A percentile compares a stretch with the other conserved stretches of the same genome.
Conservation (phyloP, 129 eudicot genomes). For the Erigeron canadensis region DNA sequence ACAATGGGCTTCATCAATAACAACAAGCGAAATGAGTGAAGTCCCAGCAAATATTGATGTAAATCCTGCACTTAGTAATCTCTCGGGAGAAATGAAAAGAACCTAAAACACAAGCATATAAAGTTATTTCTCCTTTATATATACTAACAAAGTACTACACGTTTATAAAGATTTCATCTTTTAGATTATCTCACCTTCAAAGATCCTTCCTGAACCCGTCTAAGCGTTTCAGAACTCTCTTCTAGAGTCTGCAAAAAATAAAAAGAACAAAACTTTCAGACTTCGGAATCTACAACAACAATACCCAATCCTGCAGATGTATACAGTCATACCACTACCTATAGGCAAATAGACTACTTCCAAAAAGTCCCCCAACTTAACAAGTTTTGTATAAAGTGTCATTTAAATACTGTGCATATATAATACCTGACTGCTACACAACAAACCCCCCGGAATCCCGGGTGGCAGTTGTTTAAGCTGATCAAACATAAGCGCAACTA, state of each 20-base stretch:
- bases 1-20: conserved; percentile 98
- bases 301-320: conserved; percentile 10
- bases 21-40: conserved; percentile 67
- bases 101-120: conserved; percentile 54
- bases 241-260: conserved; percentile 56
- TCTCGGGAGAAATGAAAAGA: conserved; percentile 93
- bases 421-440: conserved; percentile 82
- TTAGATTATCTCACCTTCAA: conserved; percentile 54
- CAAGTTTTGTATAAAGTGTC: too few relatives aligned
- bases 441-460: conserved; percentile 68
- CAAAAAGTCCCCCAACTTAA: too few relatives aligned
- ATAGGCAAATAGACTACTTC: not conserved
- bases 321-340: conserved; percentile 13
- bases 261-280: too few relatives aligned
- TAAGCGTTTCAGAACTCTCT: conserved; percentile 68
- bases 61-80: conserved; percentile 83
- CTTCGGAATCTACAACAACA: conserved; percentile 15
- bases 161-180: not conserved
- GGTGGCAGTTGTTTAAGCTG: conserved; percentile 84
- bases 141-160: not conserved
- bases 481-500: conserved; percentile 92
- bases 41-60: conserved; percentile 59
- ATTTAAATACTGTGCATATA: not conserved
- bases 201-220: conserved; percentile 61
- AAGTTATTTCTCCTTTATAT: not conserved